A percentile compares a stretch with the other conserved stretches of the same genome.
Evolutionary conservation across 208 protist species (phyloP).

Genomic region (Leishmania major): DNA sequence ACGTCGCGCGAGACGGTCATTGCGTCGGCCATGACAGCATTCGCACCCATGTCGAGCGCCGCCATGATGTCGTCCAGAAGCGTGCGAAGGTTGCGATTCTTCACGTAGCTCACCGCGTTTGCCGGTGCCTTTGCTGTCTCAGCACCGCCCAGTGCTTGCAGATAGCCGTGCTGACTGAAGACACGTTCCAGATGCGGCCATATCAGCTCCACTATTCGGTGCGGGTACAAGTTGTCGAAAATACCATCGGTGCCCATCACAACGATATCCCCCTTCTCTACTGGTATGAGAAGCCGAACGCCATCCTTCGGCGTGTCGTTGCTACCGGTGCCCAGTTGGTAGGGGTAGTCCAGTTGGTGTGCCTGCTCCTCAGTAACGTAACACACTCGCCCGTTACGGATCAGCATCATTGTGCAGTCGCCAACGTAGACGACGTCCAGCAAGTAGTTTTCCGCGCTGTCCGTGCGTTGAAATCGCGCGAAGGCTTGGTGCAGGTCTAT

Average conservation of each 20-base stretch:
- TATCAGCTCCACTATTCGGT: slow-evolving; percentile 38
- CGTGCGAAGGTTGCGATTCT: slow-evolving; percentile 27
- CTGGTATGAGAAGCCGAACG: slow-evolving; percentile 43
- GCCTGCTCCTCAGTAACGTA: slow-evolving; percentile 59
- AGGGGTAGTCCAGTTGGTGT: slow-evolving; percentile 72
- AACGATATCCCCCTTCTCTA: slow-evolving; percentile 60
- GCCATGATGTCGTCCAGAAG: slow-evolving; percentile 52
- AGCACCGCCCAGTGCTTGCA: neutral
- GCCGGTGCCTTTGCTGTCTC: slow-evolving; percentile 3
- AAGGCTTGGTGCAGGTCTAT: slow-evolving; percentile 14
- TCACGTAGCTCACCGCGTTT: neutral
- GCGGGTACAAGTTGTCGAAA: slow-evolving; percentile 75
- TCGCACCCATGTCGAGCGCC: slow-evolving; percentile 34
- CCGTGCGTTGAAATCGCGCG: slow-evolving; percentile 4
- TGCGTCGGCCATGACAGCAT: slow-evolving; percentile 45
- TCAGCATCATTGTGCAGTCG: slow-evolving; percentile 63
- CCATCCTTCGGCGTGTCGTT: slow-evolving; percentile 48
- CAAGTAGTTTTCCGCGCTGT: slow-evolving; percentile 34
- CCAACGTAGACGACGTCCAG: slow-evolving; percentile 69
- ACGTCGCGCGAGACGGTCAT: slow-evolving; percentile 42
- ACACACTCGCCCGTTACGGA: slow-evolving; percentile 50
- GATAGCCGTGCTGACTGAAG: slow-evolving; percentile 33
- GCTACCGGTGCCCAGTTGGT: slow-evolving; percentile 68
- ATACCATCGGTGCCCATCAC: slow-evolving; percentile 75
- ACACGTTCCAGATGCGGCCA: slow-evolving; percentile 44